Evolutionary conservation across 345 rosid genomes (phyloP).

Genomic region (Schrenkiella parvula): DNA sequence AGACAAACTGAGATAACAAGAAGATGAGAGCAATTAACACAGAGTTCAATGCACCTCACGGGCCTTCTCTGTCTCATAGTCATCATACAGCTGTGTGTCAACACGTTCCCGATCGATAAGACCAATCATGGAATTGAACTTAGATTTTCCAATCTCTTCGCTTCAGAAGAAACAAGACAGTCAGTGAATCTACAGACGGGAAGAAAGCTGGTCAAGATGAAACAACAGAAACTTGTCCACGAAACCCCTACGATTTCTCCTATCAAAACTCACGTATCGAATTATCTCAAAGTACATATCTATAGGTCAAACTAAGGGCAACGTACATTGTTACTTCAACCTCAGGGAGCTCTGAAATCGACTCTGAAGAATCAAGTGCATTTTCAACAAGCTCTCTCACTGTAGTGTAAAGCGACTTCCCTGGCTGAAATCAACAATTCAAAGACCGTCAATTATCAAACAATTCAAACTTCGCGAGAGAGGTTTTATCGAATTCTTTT

Average conservation of each 20-base stretch:
- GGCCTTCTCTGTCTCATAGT: constrained; percentile 85
- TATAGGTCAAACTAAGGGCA: background rate
- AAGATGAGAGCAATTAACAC: constrained; percentile 5
- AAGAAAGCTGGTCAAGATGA: background rate
- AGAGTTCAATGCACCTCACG: constrained; percentile 61
- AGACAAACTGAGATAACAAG: background rate
- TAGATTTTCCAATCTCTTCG: constrained; percentile 81
- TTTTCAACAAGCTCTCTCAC: constrained; percentile 94
- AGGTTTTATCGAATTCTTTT: background rate
- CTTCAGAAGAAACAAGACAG: constrained; percentile 41
- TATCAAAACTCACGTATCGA: background rate
- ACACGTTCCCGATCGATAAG: constrained; percentile 85
- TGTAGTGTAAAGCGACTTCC: constrained; percentile 85
- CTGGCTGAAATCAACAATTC: constrained; percentile 56
- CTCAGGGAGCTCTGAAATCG: constrained; percentile 85
- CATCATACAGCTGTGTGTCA: constrained; percentile 76
- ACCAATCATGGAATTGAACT: constrained; percentile 94
- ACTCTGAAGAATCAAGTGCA: constrained; percentile 91
- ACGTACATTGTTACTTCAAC: constrained; percentile 83
- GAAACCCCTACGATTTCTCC: background rate
- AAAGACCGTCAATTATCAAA: constrained; percentile 5
- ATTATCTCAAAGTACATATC: background rate
- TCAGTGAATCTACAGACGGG: constrained; percentile 8
- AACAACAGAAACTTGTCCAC: background rate
- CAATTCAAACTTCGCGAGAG: background rate